phyloP scores from a whole-genome alignment of 441 rosid genomes.

The Aquilaria agallochum region DNA sequence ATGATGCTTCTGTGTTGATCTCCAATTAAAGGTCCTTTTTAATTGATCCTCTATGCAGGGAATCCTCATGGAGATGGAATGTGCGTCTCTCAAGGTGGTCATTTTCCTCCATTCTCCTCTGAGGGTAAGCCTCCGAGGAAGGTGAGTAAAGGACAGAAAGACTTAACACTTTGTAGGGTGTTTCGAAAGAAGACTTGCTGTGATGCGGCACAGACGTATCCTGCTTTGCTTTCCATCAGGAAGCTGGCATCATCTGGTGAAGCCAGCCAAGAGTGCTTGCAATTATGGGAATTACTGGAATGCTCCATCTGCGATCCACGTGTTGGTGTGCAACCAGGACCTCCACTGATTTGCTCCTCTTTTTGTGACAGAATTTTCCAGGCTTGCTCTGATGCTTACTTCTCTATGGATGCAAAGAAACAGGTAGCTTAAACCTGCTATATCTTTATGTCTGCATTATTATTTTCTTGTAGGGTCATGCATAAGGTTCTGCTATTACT shows the following conservation, averaged over 20 bases:
- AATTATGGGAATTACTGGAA: constrained; percentile 73
- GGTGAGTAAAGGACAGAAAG: constrained; percentile 53
- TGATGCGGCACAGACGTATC: constrained; percentile 60
- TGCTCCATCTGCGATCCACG: constrained; percentile 78
- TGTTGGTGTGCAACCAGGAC: constrained; percentile 65
- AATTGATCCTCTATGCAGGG: constrained; percentile 20
- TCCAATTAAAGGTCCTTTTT: too few relatives aligned
- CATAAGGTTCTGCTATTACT: neutral
- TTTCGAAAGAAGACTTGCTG: constrained; percentile 74
- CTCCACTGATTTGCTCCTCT: constrained; percentile 60
- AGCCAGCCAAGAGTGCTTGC: constrained; percentile 60
- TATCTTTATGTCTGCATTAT: neutral
- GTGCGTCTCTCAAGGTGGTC: constrained; percentile 67
- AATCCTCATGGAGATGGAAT: constrained; percentile 36
- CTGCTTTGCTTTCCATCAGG: constrained; percentile 63
- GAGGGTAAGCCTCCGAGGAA: constrained; percentile 64
- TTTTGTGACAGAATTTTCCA: constrained; percentile 66
- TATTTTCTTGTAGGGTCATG: neutral
- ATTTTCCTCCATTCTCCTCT: constrained; percentile 49
- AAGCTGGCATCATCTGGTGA: constrained; percentile 70
- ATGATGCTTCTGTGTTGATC: neutral
- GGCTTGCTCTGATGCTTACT: constrained; percentile 77
- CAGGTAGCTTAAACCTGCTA: constrained; percentile 30
- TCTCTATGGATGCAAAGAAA: constrained; percentile 53
- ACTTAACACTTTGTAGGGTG: constrained; percentile 66